Conservation (phyloP, 208 protist species). For the Eutreptiella sp. region DNA sequence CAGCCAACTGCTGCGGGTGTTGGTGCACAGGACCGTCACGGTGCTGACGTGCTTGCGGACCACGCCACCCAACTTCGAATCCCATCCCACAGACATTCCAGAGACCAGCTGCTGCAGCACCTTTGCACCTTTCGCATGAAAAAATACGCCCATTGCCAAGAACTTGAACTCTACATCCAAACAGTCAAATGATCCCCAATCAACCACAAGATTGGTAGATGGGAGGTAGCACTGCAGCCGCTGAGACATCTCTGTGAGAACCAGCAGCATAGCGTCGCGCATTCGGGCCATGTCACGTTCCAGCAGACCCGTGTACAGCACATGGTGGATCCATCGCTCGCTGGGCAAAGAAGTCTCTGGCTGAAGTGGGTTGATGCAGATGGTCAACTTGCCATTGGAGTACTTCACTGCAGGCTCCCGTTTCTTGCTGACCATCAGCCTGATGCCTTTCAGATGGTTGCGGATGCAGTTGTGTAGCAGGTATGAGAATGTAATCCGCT, state of each 20-base stretch:
- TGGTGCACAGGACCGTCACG: constrained; percentile 10
- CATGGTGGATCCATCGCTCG: no score
- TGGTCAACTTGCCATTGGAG: no score
- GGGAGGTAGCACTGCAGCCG: constrained; percentile 12
- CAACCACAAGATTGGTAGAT: constrained; percentile 6
- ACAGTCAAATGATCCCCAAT: constrained; percentile 16
- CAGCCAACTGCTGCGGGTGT: not conserved
- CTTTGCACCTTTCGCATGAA: constrained; percentile 47
- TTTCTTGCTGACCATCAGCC: no score
- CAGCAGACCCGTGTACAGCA: constrained; percentile 1
- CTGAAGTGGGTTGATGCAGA: no score
- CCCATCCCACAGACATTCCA: constrained; percentile 62
- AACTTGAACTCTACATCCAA: constrained; percentile 49
- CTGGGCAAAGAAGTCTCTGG: no score
- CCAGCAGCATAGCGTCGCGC: constrained; percentile 2
- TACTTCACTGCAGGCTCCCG: no score
- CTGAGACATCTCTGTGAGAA: not conserved
- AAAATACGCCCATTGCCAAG: constrained; percentile 55
- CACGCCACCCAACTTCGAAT: constrained; percentile 52
- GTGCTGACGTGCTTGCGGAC: constrained; percentile 47
- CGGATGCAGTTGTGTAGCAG: no score
- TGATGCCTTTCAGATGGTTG: no score
- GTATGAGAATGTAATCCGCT: no score
- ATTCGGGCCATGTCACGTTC: not conserved
- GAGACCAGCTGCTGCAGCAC: constrained; percentile 64